These are phyloP conservation scores for Spatholobus suberectus DNA, from an alignment of 306 rosid genomes.

Conservation along the genomic window DNA sequence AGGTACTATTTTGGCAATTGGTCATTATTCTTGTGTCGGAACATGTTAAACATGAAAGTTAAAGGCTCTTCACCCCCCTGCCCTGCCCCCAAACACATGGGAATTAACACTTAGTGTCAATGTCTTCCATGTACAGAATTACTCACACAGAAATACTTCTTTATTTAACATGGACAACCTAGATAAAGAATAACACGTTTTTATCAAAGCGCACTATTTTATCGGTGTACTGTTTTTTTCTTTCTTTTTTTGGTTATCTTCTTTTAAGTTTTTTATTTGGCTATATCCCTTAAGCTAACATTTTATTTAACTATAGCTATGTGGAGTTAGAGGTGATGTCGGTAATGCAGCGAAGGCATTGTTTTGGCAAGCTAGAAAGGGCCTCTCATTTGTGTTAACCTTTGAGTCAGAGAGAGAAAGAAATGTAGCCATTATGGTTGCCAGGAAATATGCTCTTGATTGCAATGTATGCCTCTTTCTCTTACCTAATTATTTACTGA, in stretches of 20 bases:
- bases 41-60: background rate
- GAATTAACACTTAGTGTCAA: background rate
- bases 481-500: slow-evolving; percentile 9
- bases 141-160: no score
- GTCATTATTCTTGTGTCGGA: background rate
- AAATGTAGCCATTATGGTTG: slow-evolving; percentile 79
- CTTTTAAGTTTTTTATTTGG: slow-evolving; percentile 17
- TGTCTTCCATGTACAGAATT: background rate
- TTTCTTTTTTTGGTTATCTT: background rate
- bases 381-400: slow-evolving; percentile 76
- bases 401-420: slow-evolving; percentile 91
- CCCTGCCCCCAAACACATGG: background rate
- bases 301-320: slow-evolving; percentile 56
- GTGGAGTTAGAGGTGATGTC: slow-evolving; percentile 73
- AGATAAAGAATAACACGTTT: background rate
- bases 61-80: background rate
- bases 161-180: slow-evolving; percentile 6
- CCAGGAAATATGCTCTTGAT: slow-evolving; percentile 88
- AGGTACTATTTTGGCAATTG: slow-evolving; percentile 55
- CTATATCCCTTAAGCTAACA: slow-evolving; percentile 36
- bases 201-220: slow-evolving; percentile 13
- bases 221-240: background rate
- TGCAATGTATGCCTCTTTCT: slow-evolving; percentile 76
- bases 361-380: slow-evolving; percentile 96
- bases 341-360: slow-evolving; percentile 66